Percentiles rank a stretch among this genome's conserved stretches.
Conservation (phyloP, 208 protist species). For the Leishmania tarentolae region DNA sequence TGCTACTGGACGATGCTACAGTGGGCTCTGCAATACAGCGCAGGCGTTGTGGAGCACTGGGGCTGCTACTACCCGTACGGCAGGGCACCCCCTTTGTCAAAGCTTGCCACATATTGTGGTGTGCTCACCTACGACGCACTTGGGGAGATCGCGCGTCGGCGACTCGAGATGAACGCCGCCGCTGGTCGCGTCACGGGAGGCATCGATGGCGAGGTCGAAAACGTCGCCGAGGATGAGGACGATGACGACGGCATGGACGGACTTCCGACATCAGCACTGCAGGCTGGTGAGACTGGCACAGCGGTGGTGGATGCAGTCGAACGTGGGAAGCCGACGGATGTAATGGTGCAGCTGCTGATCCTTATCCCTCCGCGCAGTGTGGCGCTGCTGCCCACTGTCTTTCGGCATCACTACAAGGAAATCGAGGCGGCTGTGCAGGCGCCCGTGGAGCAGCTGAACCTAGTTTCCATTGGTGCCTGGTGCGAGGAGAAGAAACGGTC, state of each 20-base stretch:
- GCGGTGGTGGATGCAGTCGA: conserved; percentile 27
- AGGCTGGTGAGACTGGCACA: neutral
- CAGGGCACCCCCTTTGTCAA: conserved; percentile 63
- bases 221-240: conserved; percentile 16
- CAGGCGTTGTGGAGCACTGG: conserved; percentile 84
- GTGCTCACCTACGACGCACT: conserved; percentile 74
- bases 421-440: conserved; percentile 62
- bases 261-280: conserved; percentile 8
- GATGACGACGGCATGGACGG: conserved; percentile 36
- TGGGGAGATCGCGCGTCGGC: conserved; percentile 50
- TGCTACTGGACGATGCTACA: conserved; percentile 93
- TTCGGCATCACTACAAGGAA: conserved; percentile 67
- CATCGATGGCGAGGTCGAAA: neutral
- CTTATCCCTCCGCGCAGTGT: conserved; percentile 66
- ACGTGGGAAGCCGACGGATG: conserved; percentile 62
- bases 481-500: conserved; percentile 63
- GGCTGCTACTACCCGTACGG: conserved; percentile 88
- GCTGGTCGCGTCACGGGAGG: neutral
- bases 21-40: conserved; percentile 90
- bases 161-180: conserved; percentile 14
- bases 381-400: conserved; percentile 59
- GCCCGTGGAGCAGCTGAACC: conserved; percentile 74
- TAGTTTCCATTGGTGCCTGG: conserved; percentile 63
- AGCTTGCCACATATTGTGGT: conserved; percentile 82
- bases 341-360: conserved; percentile 81